Conservation (phyloP, 352 stramenopile genomes). For the Phytophthora megakarya region DNA sequence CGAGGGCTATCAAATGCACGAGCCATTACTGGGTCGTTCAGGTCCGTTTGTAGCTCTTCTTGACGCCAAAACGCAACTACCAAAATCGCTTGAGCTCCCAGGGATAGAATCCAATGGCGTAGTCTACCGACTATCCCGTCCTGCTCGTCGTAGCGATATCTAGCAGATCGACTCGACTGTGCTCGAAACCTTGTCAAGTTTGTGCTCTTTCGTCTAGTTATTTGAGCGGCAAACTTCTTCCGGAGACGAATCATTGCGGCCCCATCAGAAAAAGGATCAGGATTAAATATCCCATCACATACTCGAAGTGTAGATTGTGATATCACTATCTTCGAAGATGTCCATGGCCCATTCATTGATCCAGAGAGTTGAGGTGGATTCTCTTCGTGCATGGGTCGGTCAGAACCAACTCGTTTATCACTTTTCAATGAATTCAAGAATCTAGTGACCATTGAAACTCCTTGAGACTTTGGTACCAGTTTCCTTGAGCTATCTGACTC, state of each 20-base stretch:
- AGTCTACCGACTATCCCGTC: neutral
- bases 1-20: slow-evolving; percentile 40
- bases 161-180: neutral
- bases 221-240: slow-evolving; percentile 7
- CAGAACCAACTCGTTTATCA: slow-evolving; percentile 1
- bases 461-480: neutral
- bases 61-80: slow-evolving; percentile 61
- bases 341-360: slow-evolving; percentile 2
- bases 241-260: slow-evolving; percentile 26
- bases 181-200: neutral
- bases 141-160: slow-evolving; percentile 17
- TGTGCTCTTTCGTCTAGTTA: neutral
- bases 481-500: neutral
- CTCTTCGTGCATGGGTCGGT: neutral
- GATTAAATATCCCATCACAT: slow-evolving; percentile 25
- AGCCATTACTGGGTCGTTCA: slow-evolving; percentile 45
- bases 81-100: slow-evolving; percentile 29
- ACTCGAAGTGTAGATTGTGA: slow-evolving; percentile 12
- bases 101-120: neutral
- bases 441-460: neutral
- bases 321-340: slow-evolving; percentile 13
- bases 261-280: slow-evolving; percentile 21
- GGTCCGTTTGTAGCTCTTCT: slow-evolving; percentile 50
- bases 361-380: neutral
- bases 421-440: slow-evolving; percentile 2